These are phyloP conservation scores for Eucalyptus sp. DNA, from an alignment of 345 rosid genomes.

Conservation along the genomic window DNA sequence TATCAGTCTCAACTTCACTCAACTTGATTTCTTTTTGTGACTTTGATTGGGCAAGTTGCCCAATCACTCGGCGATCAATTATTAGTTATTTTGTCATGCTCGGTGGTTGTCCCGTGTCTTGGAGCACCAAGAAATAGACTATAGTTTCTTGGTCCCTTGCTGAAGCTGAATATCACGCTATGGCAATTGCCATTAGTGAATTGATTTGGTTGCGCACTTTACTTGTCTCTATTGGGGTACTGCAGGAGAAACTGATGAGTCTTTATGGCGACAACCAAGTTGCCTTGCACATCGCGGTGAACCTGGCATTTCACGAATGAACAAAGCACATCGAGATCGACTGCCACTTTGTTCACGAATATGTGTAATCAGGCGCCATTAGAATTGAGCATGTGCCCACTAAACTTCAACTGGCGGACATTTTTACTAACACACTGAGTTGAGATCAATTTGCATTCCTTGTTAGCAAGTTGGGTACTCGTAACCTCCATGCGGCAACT, in stretches of 20 bases:
- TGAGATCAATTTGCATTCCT: not conserved
- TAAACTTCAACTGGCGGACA: not conserved
- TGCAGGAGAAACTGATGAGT: accelerated
- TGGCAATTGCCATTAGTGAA: not conserved
- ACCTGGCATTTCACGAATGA: not conserved
- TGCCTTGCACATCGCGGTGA: not conserved
- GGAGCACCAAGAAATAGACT: not conserved
- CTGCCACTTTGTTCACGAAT: not conserved
- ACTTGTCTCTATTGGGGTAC: not conserved
- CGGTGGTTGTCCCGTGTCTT: not conserved
- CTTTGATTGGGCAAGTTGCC: not conserved
- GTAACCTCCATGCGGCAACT: not conserved
- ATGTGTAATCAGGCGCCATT: accelerated
- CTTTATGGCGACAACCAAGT: not conserved
- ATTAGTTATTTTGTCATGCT: not conserved
- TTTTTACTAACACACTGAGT: not conserved
- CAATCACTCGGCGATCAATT: not conserved
- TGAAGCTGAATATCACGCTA: not conserved
- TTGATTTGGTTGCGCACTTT: not conserved
- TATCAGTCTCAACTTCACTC: not conserved
- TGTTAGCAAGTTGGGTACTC: not conserved
- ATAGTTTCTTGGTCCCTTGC: not conserved
- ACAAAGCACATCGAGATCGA: not conserved
- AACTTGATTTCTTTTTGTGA: not conserved
- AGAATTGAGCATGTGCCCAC: not conserved